These are phyloP conservation scores for Groenewaldozyma salmanticensis DNA, from an alignment of 805 yeast species.

Conservation along the genomic window DNA sequence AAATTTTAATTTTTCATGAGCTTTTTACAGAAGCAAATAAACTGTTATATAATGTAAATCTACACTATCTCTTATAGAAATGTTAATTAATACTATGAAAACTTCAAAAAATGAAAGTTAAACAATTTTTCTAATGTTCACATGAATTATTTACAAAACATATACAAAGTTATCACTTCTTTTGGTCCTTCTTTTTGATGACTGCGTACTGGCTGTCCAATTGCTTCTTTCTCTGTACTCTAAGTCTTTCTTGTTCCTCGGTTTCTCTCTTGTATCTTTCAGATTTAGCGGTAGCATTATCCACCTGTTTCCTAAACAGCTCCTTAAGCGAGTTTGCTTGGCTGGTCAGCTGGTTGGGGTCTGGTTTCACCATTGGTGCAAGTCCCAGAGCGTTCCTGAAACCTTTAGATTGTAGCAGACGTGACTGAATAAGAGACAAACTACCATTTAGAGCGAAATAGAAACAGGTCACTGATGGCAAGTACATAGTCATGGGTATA, in stretches of 20 bases:
- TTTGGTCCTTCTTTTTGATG: neutral
- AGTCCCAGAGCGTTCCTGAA: constrained; percentile 51
- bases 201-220: neutral
- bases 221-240: neutral
- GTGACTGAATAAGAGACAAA: constrained; percentile 64
- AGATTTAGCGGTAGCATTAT: neutral
- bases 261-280: neutral
- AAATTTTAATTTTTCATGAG: constrained; percentile 1
- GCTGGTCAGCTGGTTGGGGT: neutral
- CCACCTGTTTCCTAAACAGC: neutral
- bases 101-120: too few relatives aligned
- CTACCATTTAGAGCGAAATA: constrained; percentile 78
- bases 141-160: too few relatives aligned
- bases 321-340: neutral
- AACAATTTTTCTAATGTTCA: too few relatives aligned
- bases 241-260: neutral
- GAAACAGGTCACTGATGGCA: constrained; percentile 76
- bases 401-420: constrained; percentile 46
- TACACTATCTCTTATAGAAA: too few relatives aligned
- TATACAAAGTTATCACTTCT: too few relatives aligned
- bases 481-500: constrained; percentile 77
- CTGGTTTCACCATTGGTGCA: constrained; percentile 32
- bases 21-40: neutral
- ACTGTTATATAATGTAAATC: neutral
- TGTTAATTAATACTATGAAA: neutral